Evolutionary conservation across 2,329 filamentous ascomycete genomes (phyloP).

Genomic region (Alternaria brassicae): DNA sequence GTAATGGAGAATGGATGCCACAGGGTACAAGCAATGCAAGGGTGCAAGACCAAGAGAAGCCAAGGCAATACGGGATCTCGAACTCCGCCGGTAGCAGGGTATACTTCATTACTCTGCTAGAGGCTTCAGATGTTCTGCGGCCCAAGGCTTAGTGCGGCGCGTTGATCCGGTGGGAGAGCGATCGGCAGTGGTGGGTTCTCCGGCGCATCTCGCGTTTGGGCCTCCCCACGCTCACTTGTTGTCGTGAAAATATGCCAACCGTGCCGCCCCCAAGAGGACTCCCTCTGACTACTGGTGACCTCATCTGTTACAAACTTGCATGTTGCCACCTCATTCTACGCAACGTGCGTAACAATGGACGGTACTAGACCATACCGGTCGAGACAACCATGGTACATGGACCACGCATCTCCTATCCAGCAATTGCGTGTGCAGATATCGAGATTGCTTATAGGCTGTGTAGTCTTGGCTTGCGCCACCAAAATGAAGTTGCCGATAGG

Average conservation of each 20-base stretch:
- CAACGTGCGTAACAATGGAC: constrained; percentile 23
- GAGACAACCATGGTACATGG: constrained; percentile 23
- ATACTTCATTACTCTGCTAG: constrained; percentile 32
- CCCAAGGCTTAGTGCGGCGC: constrained; percentile 27
- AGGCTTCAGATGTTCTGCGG: constrained; percentile 32
- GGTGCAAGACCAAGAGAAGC: constrained; percentile 44
- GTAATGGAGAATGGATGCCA: constrained; percentile 38
- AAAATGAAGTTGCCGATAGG: constrained; percentile 8
- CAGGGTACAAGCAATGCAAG: constrained; percentile 48
- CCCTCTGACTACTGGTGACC: background rate
- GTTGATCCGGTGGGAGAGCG: constrained; percentile 26
- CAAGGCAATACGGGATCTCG: constrained; percentile 41
- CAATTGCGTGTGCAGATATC: constrained; percentile 13
- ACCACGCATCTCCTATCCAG: constrained; percentile 12
- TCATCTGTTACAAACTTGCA: constrained; percentile 1
- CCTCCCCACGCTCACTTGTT: constrained; percentile 17
- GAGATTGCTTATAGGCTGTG: constrained; percentile 20
- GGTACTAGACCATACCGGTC: constrained; percentile 11
- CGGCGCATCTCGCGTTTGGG: constrained; percentile 24
- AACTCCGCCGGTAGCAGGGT: constrained; percentile 39
- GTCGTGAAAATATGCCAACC: constrained; percentile 12
- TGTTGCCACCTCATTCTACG: constrained; percentile 7
- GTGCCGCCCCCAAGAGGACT: background rate
- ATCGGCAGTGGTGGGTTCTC: constrained; percentile 22
- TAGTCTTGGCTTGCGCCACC: constrained; percentile 21